Evolutionary conservation across 352 stramenopile genomes (phyloP).

Genomic region (Phytopythium vexans): DNA sequence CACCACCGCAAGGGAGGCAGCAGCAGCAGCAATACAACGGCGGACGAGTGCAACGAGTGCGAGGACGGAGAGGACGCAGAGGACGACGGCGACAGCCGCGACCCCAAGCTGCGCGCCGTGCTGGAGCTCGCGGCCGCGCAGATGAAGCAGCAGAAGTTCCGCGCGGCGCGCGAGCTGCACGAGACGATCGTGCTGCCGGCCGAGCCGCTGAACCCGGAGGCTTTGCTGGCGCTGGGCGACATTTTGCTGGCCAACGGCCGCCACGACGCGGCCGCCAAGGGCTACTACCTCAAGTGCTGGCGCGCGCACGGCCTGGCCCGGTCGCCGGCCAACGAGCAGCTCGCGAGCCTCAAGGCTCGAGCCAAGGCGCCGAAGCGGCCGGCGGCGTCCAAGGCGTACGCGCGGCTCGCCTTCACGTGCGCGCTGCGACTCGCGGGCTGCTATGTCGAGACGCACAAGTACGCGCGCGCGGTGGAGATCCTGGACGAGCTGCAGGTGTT

Average conservation of each 20-base stretch:
- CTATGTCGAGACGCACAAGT: constrained; percentile 29
- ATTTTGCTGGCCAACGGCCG: constrained; percentile 44
- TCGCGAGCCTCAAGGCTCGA: constrained; percentile 2
- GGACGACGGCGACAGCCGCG: constrained; percentile 9
- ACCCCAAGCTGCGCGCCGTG: constrained; percentile 16
- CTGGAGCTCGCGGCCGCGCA: constrained; percentile 38
- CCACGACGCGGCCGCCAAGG: constrained; percentile 27
- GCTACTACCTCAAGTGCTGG: constrained; percentile 52
- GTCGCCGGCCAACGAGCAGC: neutral
- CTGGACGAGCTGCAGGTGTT: constrained; percentile 43
- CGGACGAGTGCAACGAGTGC: neutral
- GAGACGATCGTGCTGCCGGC: constrained; percentile 32
- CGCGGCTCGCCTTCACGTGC: constrained; percentile 31
- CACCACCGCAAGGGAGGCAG: no score
- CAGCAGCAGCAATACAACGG: neutral
- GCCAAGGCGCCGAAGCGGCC: constrained; percentile 1
- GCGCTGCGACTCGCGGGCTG: constrained; percentile 45
- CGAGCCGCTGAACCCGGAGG: constrained; percentile 39
- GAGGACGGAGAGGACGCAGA: constrained; percentile 3
- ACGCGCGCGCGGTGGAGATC: constrained; percentile 23
- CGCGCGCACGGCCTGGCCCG: constrained; percentile 10
- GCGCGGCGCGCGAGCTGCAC: constrained; percentile 44
- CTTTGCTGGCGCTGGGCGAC: constrained; percentile 46
- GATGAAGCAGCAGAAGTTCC: constrained; percentile 45
- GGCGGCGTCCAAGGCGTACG: constrained; percentile 18